Conservation (phyloP, 768 basidiomycete genomes). For the Scleroderma citrinum region DNA sequence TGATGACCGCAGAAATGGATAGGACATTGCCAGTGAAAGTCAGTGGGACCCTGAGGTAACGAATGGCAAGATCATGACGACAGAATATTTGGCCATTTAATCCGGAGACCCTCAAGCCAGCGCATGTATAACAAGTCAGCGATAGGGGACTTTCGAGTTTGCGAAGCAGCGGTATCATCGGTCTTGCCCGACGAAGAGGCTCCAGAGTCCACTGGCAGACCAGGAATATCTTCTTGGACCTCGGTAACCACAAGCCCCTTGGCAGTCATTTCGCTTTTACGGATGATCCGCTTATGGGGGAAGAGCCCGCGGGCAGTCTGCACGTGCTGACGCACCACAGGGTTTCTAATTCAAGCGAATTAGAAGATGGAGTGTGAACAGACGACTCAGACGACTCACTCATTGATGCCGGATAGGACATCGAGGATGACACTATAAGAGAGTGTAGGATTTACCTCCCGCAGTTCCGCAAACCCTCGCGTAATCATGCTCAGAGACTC, state of each 20-base stretch:
- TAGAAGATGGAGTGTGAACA: constrained; percentile 2
- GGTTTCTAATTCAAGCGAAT: constrained; percentile 46
- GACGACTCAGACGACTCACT: constrained; percentile 51
- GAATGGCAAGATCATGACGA: constrained; percentile 17
- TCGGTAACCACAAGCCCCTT: constrained; percentile 81
- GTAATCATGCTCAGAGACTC: constrained; percentile 87
- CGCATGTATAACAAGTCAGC: constrained; percentile 96
- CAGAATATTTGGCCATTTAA: constrained; percentile 82
- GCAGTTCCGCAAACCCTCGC: constrained; percentile 83
- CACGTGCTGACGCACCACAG: constrained; percentile 74
- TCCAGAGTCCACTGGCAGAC: constrained; percentile 36
- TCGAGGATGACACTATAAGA: constrained; percentile 88
- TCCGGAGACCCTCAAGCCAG: constrained; percentile 87
- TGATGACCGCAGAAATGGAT: too few relatives aligned
- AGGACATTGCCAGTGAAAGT: too few relatives aligned
- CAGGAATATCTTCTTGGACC: constrained; percentile 64
- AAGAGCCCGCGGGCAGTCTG: constrained; percentile 76
- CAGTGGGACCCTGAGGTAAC: too few relatives aligned
- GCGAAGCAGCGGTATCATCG: constrained; percentile 33
- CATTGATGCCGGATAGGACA: constrained; percentile 84
- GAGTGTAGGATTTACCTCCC: constrained; percentile 74
- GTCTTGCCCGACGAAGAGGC: constrained; percentile 28
- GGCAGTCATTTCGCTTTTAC: constrained; percentile 81
- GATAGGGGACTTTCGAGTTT: constrained; percentile 75
- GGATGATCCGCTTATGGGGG: constrained; percentile 71